Base-by-base conservation (phyloP, 179 eudicot species). In the Drosera spatulata region DNA sequence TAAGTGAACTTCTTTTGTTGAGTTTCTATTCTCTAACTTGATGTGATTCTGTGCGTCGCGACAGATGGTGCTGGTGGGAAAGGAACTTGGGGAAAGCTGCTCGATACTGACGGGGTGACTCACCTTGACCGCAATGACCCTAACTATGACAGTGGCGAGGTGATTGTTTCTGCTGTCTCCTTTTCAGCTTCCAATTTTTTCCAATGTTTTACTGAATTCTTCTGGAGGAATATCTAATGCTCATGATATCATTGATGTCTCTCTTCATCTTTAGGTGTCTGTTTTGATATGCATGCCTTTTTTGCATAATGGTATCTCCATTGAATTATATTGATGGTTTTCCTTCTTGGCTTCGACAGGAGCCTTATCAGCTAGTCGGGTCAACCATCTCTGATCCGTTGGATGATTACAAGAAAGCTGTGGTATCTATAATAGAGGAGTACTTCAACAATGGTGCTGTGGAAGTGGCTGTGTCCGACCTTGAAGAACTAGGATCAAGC, bases 1-100 rank as follows among this genome's bases (percentile, higher is more conserved):
- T 22, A n/a, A n/a, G 42, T 2, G 11, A 40, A 55, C 45, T 37
- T 58, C 46, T 56, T 10, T 44, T 2, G 11, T 10, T 50, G 13
- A 44, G 12, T 37, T 2, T 0, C 13, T 59, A 2, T 33, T 10
- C 9, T 14, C 2, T 52, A 3, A 37, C 14, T 5, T n/a, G 7
- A 51, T 13, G n/a, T 7, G 2, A 0, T 4, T 66, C 57, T 59
- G 61, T 8, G 22, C 9, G 14, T 71, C 44, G 10, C 63, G 60
- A 67, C 80, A 93, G 97, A 93, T 69, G 99, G 99, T 59, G 95
- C 71, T 58, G 95, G 97, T 62, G 99, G 99, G 40, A 93, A 93
- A 77, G 99, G 95, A 61, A 84, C 95, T 14, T 93, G 99, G 99
- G 99, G 99, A 59, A 86, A 76, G 71, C 75, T 86, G 46, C 83